Conservation (phyloP, 805 yeast species). For the Ogataea paraovalis region DNA sequence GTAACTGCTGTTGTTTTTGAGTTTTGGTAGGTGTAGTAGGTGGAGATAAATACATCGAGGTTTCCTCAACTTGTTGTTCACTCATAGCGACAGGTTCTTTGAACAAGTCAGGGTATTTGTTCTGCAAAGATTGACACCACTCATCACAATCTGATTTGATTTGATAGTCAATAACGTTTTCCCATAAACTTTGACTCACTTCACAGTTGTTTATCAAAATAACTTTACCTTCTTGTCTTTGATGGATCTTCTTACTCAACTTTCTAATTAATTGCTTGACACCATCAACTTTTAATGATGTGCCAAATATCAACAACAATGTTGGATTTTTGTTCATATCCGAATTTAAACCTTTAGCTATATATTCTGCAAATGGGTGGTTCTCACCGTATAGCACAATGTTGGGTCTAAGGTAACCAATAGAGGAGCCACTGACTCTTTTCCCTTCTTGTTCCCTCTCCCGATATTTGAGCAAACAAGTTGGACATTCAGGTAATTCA, state of each 20-base stretch:
- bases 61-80: conserved; percentile 8
- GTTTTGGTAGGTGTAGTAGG: conserved; percentile 20
- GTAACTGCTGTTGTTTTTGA: neutral
- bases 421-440: conserved; percentile 61
- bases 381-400: conserved; percentile 92
- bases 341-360: conserved; percentile 62
- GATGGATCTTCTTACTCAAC: conserved; percentile 67
- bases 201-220: conserved; percentile 70
- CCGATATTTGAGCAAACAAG: conserved; percentile 54
- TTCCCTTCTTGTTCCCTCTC: conserved; percentile 66
- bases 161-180: conserved; percentile 71
- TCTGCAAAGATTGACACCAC: conserved; percentile 59
- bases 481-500: conserved; percentile 70
- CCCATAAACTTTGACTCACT: conserved; percentile 62
- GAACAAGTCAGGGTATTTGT: conserved; percentile 59
- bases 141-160: conserved; percentile 76
- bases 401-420: conserved; percentile 81
- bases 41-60: conserved; percentile 20
- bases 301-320: conserved; percentile 82
- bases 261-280: conserved; percentile 72
- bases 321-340: conserved; percentile 74
- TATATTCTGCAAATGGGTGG: conserved; percentile 81
- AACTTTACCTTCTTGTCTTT: conserved; percentile 70
- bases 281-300: conserved; percentile 88
- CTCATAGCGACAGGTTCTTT: conserved; percentile 24